These are phyloP conservation scores for Trypethelium eluteriae DNA, from an alignment of 495 filamentous ascomycete species.

Conservation along the genomic window DNA sequence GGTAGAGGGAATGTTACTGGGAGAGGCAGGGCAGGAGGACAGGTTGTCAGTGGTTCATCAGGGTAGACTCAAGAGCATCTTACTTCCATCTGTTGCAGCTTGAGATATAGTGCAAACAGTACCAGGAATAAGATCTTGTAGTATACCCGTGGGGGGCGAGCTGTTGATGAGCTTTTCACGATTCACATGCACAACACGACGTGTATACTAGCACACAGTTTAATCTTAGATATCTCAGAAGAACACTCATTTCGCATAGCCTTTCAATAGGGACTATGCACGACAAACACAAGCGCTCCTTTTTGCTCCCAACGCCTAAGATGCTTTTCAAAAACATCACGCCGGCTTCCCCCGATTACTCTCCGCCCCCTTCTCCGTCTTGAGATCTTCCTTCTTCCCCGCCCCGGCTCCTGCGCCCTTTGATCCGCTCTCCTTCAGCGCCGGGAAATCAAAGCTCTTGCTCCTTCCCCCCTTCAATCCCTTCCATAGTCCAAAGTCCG, in stretches of 20 bases:
- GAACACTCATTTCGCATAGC: too few relatives aligned
- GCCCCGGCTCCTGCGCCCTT: neutral
- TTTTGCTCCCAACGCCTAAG: neutral
- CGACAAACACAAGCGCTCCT: neutral
- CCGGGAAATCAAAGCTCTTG: slow-evolving; percentile 64
- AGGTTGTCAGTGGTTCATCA: neutral
- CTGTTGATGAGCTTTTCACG: neutral
- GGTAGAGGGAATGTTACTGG: slow-evolving; percentile 29
- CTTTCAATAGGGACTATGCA: too few relatives aligned
- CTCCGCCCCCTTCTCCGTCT: slow-evolving; percentile 36
- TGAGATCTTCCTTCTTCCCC: slow-evolving; percentile 33
- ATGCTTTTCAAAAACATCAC: neutral
- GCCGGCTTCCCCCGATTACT: slow-evolving; percentile 35
- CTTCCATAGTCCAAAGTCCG: slow-evolving; percentile 56
- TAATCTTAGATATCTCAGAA: too few relatives aligned
- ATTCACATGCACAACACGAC: neutral
- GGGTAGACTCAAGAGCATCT: neutral
- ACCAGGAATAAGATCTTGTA: neutral
- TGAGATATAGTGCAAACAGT: slow-evolving; percentile 4
- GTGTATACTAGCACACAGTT: neutral
- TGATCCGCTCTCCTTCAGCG: slow-evolving; percentile 54
- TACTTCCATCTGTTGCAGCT: neutral
- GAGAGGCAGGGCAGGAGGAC: slow-evolving; percentile 14
- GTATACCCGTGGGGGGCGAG: neutral
- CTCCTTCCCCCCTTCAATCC: slow-evolving; percentile 53